Evolutionary conservation across 2,329 filamentous ascomycete species (phyloP), one percentile per base, ranked within the genome.

Genomic region (Zasmidium citrigriseum): DNA sequence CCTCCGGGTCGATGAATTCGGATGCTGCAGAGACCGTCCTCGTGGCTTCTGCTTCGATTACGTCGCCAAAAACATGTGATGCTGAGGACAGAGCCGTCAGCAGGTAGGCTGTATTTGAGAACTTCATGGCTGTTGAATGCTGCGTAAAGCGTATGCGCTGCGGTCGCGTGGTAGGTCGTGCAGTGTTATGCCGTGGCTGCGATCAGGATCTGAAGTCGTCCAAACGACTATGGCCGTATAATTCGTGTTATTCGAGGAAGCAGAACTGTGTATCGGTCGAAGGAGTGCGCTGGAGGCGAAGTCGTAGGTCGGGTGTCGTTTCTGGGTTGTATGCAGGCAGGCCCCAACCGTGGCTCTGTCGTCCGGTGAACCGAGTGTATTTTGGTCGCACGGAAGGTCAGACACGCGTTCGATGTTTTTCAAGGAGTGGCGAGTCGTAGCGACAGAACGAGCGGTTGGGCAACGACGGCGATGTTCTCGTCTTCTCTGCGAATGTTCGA

Each of bases 1-100:
- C 44, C 3, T 54, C 24, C 4, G 52, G 52, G 9, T 24, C 27
- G n/a, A 46, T 10, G 22, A 54, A 18, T 12, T 46, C 23, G 27
- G 38, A n/a, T 45, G 18, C 51, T 27, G 29, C 4, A 9, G 44
- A 23, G 20, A 54, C 21, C 11, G 52, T 53, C 1, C 9, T 38
- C n/a, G 52, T 54, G 7, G 52, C 22, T 34, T 51, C 25, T 10
- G n/a, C 20, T 10, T 34, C 52, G 46, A 55, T 12, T 2, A 53
- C 54, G 16, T 58, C 38, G n/a, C 57, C 60, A 10, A 62, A 29
- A 10, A 51, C 58, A 18, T 47, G 34, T 24, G 34, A 54, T 12
- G 57, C 55, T 10, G 55, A 50, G 29, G 22, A 54, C 11, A 60
- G 48, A 18, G 58, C 60, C 14, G 58, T 46, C 27, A 60, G 41